Conservation (phyloP, 768 basidiomycete species). For the Calocera cornea region DNA sequence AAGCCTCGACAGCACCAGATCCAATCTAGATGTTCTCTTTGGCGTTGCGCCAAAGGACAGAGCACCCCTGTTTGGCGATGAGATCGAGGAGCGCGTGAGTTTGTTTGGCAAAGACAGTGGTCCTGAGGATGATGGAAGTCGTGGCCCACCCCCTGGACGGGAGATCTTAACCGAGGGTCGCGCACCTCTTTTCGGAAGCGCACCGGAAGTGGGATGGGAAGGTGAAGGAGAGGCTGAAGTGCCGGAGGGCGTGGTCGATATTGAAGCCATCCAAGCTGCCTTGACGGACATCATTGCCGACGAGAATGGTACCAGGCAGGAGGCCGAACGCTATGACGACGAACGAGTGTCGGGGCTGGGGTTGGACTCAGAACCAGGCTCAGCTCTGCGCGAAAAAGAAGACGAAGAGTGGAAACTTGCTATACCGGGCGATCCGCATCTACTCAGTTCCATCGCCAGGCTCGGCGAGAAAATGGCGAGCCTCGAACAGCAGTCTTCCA, state of each 20-base stretch:
- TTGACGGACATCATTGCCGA: conserved; percentile 89
- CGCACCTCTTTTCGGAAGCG: conserved; percentile 28
- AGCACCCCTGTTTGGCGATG: background rate
- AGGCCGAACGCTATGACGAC: background rate
- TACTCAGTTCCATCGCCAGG: conserved; percentile 73
- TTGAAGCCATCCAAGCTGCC: conserved; percentile 94
- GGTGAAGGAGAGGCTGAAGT: conserved; percentile 6
- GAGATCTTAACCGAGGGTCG: conserved; percentile 11
- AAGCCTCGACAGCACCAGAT: background rate
- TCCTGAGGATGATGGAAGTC: background rate
- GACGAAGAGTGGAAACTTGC: conserved; percentile 38
- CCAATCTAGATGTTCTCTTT: background rate
- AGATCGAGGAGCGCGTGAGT: background rate
- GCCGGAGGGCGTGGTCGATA: conserved; percentile 49
- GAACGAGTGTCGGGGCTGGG: background rate
- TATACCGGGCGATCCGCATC: conserved; percentile 77
- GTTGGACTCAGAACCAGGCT: conserved; percentile 13
- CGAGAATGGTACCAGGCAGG: conserved; percentile 34
- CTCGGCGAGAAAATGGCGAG: conserved; percentile 62
- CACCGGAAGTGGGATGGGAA: background rate
- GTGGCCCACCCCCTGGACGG: background rate
- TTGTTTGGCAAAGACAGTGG: conserved; percentile 55
- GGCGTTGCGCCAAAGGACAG: background rate
- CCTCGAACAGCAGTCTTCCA: conserved; percentile 64
- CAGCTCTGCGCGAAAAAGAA: conserved; percentile 27